A percentile compares a stretch with the other conserved stretches of the same genome.
phyloP scores from a whole-genome alignment of 2,329 filamentous ascomycete genomes.

The Emergomyces orientalis region DNA sequence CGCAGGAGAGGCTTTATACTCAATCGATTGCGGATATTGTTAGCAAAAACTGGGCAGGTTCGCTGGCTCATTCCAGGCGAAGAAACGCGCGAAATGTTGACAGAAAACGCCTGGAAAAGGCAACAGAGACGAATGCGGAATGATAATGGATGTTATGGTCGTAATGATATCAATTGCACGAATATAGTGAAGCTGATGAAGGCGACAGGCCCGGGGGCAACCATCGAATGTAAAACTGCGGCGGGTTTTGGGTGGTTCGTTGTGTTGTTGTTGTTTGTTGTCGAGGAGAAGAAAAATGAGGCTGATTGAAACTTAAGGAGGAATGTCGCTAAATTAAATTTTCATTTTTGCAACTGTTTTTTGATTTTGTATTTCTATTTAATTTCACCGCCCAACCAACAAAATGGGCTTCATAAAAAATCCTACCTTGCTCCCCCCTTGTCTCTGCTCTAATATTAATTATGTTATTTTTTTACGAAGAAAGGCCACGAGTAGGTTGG shows the following conservation, averaged over 20 bases:
- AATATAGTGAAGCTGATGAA: constrained; percentile 1
- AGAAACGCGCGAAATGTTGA: neutral
- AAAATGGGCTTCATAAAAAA: neutral
- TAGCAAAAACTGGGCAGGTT: neutral
- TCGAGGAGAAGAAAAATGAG: constrained; percentile 3
- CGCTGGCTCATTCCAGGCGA: neutral
- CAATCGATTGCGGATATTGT: constrained; percentile 1
- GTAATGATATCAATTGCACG: constrained; percentile 5
- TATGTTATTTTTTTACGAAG: neutral
- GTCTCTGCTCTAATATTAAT: neutral
- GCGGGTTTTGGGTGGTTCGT: neutral
- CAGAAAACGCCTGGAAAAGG: neutral
- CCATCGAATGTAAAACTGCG: neutral
- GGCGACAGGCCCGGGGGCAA: neutral
- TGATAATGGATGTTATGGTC: neutral
- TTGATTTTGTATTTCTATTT: neutral
- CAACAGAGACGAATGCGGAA: neutral
- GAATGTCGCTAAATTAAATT: neutral
- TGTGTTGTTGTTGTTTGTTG: neutral
- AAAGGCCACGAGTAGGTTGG: constrained; percentile 2
- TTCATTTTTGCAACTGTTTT: neutral
- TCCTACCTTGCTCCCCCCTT: neutral
- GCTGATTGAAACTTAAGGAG: neutral
- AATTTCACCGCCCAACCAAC: neutral
- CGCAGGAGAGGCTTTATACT: constrained; percentile 1